Percentiles rank a stretch among this genome's conserved stretches.
Evolutionary conservation across 2,329 filamentous ascomycete species (phyloP).

Genomic region (Xylaria sp.): DNA sequence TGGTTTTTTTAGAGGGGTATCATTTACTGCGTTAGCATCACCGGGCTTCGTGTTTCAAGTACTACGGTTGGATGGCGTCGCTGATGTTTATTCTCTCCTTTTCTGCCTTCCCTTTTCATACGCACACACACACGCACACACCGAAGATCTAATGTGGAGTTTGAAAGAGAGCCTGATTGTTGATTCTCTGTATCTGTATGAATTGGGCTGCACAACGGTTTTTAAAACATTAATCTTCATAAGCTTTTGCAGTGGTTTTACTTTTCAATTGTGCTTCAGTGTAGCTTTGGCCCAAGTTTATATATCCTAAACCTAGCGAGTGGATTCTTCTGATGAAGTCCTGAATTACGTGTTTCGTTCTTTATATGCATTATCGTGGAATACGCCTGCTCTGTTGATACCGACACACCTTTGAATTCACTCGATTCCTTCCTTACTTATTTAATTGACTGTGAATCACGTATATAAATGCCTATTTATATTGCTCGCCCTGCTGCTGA

Average conservation of each 20-base stretch:
- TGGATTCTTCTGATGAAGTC: not conserved
- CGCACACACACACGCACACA: no score
- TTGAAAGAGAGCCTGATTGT: not conserved
- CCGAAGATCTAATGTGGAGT: not conserved
- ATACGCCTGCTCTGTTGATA: no score
- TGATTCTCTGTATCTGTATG: not conserved
- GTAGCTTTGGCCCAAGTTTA: not conserved
- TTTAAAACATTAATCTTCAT: conserved; percentile 10
- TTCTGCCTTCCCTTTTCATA: no score
- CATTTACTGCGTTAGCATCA: conserved; percentile 8
- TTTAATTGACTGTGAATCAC: no score
- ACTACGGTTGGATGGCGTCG: conserved; percentile 15
- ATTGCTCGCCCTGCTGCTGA: no score
- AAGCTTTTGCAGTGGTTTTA: not conserved
- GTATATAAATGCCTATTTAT: no score
- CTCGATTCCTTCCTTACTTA: no score
- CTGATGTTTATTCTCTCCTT: not conserved
- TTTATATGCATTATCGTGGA: not conserved
- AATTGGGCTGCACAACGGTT: not conserved
- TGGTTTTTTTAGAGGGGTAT: not conserved
- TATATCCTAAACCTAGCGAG: not conserved
- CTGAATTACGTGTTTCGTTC: not conserved
- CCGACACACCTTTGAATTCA: no score
- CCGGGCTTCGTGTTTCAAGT: not conserved
- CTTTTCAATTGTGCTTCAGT: not conserved